These are phyloP conservation scores for Platanus orientalis DNA, from an alignment of 164 flowering plant genomes.

Conservation along the genomic window DNA sequence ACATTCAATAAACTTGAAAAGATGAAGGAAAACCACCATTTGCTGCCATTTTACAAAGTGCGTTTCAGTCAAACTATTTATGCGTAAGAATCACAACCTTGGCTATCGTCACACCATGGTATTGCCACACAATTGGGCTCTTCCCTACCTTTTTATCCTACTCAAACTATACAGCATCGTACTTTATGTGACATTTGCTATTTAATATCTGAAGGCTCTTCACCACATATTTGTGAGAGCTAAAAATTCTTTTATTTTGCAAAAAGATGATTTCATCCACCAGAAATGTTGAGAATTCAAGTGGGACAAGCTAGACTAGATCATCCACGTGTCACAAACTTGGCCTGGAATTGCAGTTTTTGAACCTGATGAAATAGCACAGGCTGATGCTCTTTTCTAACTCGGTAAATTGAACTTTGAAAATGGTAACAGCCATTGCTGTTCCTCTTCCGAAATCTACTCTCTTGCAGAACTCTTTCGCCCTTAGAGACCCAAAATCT, in stretches of 20 bases:
- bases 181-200: too few species aligned
- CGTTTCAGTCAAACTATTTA: too few species aligned
- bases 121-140: too few species aligned
- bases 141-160: too few species aligned
- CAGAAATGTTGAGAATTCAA: constrained; percentile 23
- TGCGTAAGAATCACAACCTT: too few species aligned
- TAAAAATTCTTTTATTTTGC: neutral
- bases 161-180: too few species aligned
- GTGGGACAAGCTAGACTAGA: constrained; percentile 20
- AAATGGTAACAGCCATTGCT: constrained; percentile 52
- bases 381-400: neutral
- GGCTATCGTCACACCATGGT: too few species aligned
- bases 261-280: constrained; percentile 7
- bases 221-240: too few species aligned
- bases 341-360: constrained; percentile 19
- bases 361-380: neutral
- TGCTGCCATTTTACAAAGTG: too few species aligned
- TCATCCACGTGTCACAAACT: constrained; percentile 41
- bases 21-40: too few species aligned
- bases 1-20: too few species aligned
- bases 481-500: constrained; percentile 23
- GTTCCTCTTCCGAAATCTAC: constrained; percentile 47
- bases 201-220: too few species aligned
- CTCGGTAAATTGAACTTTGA: neutral
- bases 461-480: constrained; percentile 27